Percentiles rank a stretch among this genome's conserved stretches.
Evolutionary conservation across 2,329 filamentous ascomycete genomes (phyloP).

Genomic region (Sarocladiaceae sp.): DNA sequence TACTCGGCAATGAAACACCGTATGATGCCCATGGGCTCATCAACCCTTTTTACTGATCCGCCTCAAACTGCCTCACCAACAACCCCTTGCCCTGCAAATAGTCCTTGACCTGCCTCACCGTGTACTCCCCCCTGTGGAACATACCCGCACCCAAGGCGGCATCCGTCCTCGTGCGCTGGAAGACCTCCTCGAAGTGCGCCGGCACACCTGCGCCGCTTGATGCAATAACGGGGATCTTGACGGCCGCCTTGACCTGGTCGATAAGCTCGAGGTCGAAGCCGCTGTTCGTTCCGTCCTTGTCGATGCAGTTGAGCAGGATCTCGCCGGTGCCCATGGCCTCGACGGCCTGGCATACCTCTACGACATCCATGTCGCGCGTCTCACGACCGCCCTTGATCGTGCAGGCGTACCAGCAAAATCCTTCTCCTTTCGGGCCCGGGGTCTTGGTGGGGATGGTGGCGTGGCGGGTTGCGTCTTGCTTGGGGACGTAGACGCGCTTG

Average conservation of each 20-base stretch:
- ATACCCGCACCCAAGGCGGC: conserved; percentile 93
- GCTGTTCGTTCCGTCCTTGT: conserved; percentile 89
- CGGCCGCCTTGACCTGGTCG: conserved; percentile 74
- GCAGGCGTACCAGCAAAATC: conserved; percentile 93
- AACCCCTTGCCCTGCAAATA: conserved; percentile 65
- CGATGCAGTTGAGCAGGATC: conserved; percentile 94
- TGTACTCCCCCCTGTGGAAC: conserved; percentile 95
- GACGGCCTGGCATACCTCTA: conserved; percentile 80
- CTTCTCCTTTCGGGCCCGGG: conserved; percentile 69
- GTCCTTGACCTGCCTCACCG: conserved; percentile 89
- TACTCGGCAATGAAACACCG: too few relatives aligned
- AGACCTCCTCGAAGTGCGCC: conserved; percentile 84
- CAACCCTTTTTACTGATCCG: conserved; percentile 28
- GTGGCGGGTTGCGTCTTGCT: conserved; percentile 65
- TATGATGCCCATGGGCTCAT: too few relatives aligned
- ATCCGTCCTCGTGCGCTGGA: conserved; percentile 77
- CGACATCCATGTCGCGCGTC: conserved; percentile 87
- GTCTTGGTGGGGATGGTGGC: conserved; percentile 62
- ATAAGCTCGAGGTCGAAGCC: conserved; percentile 95
- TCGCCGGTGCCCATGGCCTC: conserved; percentile 95
- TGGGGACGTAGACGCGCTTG: conserved; percentile 79
- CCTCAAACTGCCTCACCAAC: conserved; percentile 73
- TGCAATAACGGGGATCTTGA: conserved; percentile 91
- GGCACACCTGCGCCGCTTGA: conserved; percentile 88
- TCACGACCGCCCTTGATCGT: conserved; percentile 94